Conservation (phyloP, 441 rosid species). For the Brassica hybrid region DNA sequence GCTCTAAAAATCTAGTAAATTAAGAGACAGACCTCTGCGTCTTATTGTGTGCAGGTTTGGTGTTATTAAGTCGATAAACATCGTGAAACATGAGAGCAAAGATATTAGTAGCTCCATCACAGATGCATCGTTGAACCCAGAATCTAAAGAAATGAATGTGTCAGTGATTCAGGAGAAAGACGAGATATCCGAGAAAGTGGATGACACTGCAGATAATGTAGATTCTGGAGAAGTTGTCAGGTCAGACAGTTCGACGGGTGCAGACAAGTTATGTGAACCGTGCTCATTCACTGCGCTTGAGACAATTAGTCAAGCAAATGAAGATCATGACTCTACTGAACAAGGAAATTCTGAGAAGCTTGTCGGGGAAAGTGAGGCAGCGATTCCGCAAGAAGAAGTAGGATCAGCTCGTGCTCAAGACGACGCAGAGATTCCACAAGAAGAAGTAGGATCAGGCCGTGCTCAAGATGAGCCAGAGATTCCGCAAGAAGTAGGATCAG, state of each 20-base stretch:
- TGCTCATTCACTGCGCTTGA: conserved; percentile 24
- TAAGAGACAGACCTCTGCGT: conserved; percentile 18
- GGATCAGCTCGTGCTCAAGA: too few relatives aligned
- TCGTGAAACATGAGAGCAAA: conserved; percentile 50
- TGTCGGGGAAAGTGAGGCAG: conserved; percentile 38
- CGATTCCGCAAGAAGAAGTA: too few relatives aligned
- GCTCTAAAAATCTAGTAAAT: conserved; percentile 8
- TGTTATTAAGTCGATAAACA: conserved; percentile 68
- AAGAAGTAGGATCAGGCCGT: conserved; percentile 22
- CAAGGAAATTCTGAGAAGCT: conserved; percentile 31
- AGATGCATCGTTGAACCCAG: conserved; percentile 32
- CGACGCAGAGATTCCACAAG: conserved; percentile 34
- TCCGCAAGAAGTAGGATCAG: conserved; percentile 31
- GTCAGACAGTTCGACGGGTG: conserved; percentile 38
- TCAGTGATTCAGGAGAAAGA: conserved; percentile 11
- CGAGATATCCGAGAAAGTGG: conserved; percentile 28
- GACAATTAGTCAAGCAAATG: conserved; percentile 31
- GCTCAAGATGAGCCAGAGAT: conserved; percentile 36
- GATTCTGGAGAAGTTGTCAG: conserved; percentile 32
- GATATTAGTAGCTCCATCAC: conserved; percentile 36
- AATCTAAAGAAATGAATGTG: conserved; percentile 23
- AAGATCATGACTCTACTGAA: conserved; percentile 39
- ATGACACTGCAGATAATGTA: conserved; percentile 34
- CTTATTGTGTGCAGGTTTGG: conserved; percentile 82
- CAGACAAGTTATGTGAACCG: conserved; percentile 43